These are phyloP conservation scores for Calonectria montana DNA, from an alignment of 2,329 filamentous ascomycete genomes.

Conservation along the genomic window DNA sequence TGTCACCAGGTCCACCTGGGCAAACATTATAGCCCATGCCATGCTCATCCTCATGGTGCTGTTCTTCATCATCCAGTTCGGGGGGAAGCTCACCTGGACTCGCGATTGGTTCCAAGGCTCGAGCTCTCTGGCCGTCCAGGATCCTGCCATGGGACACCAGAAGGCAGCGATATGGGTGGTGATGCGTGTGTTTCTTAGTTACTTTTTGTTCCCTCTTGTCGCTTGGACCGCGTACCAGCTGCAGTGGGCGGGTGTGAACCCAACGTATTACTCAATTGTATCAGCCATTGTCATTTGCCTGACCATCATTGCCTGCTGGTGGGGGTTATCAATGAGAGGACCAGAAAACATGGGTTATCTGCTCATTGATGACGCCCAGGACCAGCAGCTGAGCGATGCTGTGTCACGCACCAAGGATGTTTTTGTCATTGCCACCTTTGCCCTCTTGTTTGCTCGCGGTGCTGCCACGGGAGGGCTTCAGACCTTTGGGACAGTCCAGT, in stretches of 20 bases:
- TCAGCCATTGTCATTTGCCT: constrained; percentile 33
- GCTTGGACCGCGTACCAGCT: constrained; percentile 80
- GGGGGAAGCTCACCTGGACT: constrained; percentile 50
- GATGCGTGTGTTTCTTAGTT: constrained; percentile 73
- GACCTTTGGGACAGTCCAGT: constrained; percentile 1
- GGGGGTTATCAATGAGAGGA: constrained; percentile 41
- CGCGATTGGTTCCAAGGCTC: constrained; percentile 19
- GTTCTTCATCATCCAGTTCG: constrained; percentile 64
- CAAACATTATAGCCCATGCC: constrained; percentile 74
- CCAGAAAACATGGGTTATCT: constrained; percentile 32
- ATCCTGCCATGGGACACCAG: constrained; percentile 47
- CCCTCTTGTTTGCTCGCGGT: constrained; percentile 28
- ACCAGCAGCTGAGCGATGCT: constrained; percentile 67
- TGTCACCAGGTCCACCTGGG: constrained; percentile 73
- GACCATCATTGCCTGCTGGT: constrained; percentile 42
- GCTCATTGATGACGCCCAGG: constrained; percentile 67
- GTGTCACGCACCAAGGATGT: constrained; percentile 59
- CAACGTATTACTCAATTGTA: constrained; percentile 49
- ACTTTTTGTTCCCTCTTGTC: constrained; percentile 78
- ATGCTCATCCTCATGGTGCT: constrained; percentile 68
- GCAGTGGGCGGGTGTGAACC: constrained; percentile 26
- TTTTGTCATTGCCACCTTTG: constrained; percentile 45
- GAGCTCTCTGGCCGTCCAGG: constrained; percentile 26
- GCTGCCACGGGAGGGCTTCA: constrained; percentile 29
- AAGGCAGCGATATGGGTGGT: constrained; percentile 43